A percentile compares a stretch with the other conserved stretches of the same genome.
Evolutionary conservation across 2,329 filamentous ascomycete genomes (phyloP).

Genomic region (Epichloe festucae): DNA sequence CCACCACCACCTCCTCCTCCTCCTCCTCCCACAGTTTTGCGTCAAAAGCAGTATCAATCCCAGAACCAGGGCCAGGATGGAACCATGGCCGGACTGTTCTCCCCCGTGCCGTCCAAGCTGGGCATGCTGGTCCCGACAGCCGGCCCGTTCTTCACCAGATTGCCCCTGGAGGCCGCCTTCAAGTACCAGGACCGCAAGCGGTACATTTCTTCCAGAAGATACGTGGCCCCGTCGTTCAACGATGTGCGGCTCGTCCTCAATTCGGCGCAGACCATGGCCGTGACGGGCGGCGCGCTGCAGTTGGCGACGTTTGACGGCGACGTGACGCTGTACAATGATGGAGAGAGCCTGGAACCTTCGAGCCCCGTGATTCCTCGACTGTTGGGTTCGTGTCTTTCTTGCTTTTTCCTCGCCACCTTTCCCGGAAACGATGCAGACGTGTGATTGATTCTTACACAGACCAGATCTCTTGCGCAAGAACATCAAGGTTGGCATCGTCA

Average conservation of each 20-base stretch:
- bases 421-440: background rate
- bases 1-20: too few relatives aligned
- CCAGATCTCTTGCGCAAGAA: slow-evolving; percentile 59
- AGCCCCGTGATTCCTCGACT: slow-evolving; percentile 65
- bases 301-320: slow-evolving; percentile 96
- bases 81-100: slow-evolving; percentile 21
- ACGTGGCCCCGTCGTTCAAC: slow-evolving; percentile 94
- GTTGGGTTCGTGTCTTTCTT: slow-evolving; percentile 25
- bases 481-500: slow-evolving; percentile 87
- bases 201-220: slow-evolving; percentile 79
- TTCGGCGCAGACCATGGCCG: slow-evolving; percentile 84
- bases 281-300: slow-evolving; percentile 66
- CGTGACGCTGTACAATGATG: slow-evolving; percentile 89
- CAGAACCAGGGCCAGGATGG: slow-evolving; percentile 2
- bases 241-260: slow-evolving; percentile 88
- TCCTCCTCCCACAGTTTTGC: slow-evolving; percentile 39
- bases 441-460: background rate
- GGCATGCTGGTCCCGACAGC: slow-evolving; percentile 83
- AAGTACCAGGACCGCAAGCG: slow-evolving; percentile 76
- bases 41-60: slow-evolving; percentile 37
- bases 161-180: slow-evolving; percentile 82
- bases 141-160: slow-evolving; percentile 83
- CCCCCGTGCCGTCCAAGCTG: slow-evolving; percentile 59
- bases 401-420: background rate
- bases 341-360: slow-evolving; percentile 58